A percentile compares a stretch with the other conserved stretches of the same genome.
Conservation (phyloP, 768 basidiomycete species). For the Lactarius tabidus region DNA sequence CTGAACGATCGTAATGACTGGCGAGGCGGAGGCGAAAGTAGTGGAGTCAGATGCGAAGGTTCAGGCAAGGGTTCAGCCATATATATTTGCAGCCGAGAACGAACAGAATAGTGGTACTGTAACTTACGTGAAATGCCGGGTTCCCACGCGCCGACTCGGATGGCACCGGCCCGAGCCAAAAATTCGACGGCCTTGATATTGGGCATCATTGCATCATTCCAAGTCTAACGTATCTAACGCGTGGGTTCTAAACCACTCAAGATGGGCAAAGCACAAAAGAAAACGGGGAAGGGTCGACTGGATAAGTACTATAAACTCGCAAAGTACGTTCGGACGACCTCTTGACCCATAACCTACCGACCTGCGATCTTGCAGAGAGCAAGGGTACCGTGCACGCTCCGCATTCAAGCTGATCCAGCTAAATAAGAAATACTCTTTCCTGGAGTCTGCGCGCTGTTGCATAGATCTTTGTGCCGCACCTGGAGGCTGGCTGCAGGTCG, state of each 20-base stretch:
- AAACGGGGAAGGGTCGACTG: conserved; percentile 92
- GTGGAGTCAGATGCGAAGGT: conserved; percentile 28
- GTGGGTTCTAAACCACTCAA: background rate
- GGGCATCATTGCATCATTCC: no score
- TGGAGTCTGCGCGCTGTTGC: conserved; percentile 84
- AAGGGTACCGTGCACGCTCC: conserved; percentile 98
- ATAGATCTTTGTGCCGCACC: conserved; percentile 99
- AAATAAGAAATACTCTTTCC: conserved; percentile 95
- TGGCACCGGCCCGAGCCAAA: background rate
- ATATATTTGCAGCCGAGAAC: background rate
- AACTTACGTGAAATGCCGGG: no score
- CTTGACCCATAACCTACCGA: conserved; percentile 14
- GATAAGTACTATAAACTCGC: conserved; percentile 98
- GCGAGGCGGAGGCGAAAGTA: conserved; percentile 25
- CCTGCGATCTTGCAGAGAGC: conserved; percentile 59
- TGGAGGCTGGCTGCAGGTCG: conserved; percentile 98
- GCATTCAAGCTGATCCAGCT: conserved; percentile 99
- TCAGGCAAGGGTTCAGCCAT: conserved; percentile 27
- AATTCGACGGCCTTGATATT: background rate
- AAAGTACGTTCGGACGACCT: conserved; percentile 47
- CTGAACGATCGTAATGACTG: conserved; percentile 8
- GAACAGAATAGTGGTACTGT: background rate
- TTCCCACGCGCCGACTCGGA: background rate
- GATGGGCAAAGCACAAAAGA: conserved; percentile 67
- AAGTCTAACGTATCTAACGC: background rate